Evolutionary conservation across 2,329 filamentous ascomycete species (phyloP), one percentile per base, ranked within the genome.

Genomic region (Colletotrichum scovillei): DNA sequence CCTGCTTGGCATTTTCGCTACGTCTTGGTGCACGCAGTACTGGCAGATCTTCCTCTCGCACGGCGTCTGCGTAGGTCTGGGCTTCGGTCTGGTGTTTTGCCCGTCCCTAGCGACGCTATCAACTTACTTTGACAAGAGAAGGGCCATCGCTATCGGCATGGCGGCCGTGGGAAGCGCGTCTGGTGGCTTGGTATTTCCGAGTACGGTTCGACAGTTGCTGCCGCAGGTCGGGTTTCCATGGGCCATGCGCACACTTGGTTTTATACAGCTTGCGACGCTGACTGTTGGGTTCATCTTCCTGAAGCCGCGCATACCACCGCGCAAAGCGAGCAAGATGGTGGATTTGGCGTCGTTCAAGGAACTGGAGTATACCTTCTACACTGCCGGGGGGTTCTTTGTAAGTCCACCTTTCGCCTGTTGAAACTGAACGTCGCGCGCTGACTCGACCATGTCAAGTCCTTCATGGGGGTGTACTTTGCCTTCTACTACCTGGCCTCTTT

Each of bases 401-500:
- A 52, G 69, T 49, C 1, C 1, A n/a, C 3, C 38, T 6, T 9
- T 19, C 22, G 22, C n/a, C 26, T 57, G 42, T 46, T 5, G 53
- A 0, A 38, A 9, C 4, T 16, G 56, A 19, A 12, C 1, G 11
- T 53, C n/a, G 28, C 58, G 14, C 28, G 28, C 46, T 58, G 5
- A 73, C 64, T 64, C 83, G 63, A 2, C 16, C 28, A 24, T 62
- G 7, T 8, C 9, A 57, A 83, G 80, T 86, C 86, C 68, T 89
- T 89, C 78, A 83, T 85, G 76, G 86, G 86, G 0, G 78, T 90
- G 0, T 92, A 91, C 75, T 88, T 91, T 69, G 86, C 86, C 9
- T 91, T 90, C 76, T 91, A 88, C 81, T 92, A 91, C 79, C 78
- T 92, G 42, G 82, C 86, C 0, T 83, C 86, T 0, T 91, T 85